Evolutionary conservation across 2,329 filamentous ascomycete species (phyloP), one percentile per base, ranked within the genome.

Genomic region (Epichloe scottii): DNA sequence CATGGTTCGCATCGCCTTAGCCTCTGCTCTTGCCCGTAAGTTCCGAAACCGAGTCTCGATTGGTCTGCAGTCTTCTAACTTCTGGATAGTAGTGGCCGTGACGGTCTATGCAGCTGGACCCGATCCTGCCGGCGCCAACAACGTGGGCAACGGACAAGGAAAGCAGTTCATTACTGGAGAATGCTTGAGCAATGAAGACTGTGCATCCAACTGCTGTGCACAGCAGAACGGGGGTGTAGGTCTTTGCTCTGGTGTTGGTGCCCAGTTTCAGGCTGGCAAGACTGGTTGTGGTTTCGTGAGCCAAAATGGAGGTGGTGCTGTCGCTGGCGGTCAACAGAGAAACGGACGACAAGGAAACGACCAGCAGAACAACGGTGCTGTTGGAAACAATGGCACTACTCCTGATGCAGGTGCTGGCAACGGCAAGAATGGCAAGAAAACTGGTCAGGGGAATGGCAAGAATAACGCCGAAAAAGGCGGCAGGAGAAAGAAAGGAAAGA

Each of bases 141-240:
- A 61, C 42, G 54, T 61, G 10, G 60, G 59, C 42, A 60, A 59
- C 51, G 59, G 57, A 17, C 44, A 55, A 5, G 60, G 59, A 34
- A 17, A 33, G 11, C 63, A 65, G 41, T 65, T 64, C 50, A 63
- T 62, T 51, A 62, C 58, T n/a, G 63, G 62, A 34, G 55, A 57
- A 17, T 65, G 63, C 41, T 53, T 62, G n/a, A 56, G 53, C 37
- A 49, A 63, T 44, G 51, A 53, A 14, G 63, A 65, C 50, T 65
- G 63, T 50, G 56, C 56, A 4, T 57, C 56, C 4, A 49, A 46
- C 5, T 65, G 63, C 58, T 65, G 63, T 30, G 63, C 63, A 34
- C 49, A 58, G 46, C 55, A 57, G 21, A 57, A 53, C 40, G 52
- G 55, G 12, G 60, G 56, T 26, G 50, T 48, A 6, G 62, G 62